A percentile compares a stretch with the other conserved stretches of the same genome.
phyloP scores from a whole-genome alignment of 495 filamentous ascomycete species.

The Penicillium flavigenum region DNA sequence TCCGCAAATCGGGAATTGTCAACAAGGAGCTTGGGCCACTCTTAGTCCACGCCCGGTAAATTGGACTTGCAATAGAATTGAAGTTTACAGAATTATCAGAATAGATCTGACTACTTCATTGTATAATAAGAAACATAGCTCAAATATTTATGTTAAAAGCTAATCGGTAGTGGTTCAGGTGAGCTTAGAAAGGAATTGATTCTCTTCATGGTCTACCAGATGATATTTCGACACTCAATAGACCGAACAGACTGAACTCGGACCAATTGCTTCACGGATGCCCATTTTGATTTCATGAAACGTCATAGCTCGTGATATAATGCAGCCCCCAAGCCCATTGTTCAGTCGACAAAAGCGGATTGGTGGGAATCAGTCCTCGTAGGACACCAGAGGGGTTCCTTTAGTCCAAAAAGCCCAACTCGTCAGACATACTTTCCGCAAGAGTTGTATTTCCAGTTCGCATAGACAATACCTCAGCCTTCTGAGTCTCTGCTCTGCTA shows the following conservation, averaged over 20 bases:
- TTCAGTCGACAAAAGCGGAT: neutral
- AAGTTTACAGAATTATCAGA: neutral
- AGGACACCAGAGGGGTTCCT: neutral
- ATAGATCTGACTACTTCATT: neutral
- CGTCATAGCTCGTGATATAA: neutral
- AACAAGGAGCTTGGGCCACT: constrained; percentile 51
- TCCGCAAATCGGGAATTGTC: constrained; percentile 36
- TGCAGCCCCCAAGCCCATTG: neutral
- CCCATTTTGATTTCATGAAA: neutral
- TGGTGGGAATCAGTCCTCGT: no score
- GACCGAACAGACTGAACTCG: neutral
- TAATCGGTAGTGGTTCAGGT: neutral
- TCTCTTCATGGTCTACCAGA: neutral
- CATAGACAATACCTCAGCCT: constrained; percentile 2
- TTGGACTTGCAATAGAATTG: neutral
- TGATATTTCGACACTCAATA: neutral
- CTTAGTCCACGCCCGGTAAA: constrained; percentile 10
- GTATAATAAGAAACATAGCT: neutral
- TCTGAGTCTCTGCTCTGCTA: constrained; percentile 14
- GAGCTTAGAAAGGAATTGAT: neutral
- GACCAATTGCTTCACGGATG: neutral
- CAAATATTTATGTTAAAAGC: neutral
- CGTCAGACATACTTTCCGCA: neutral
- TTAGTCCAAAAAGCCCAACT: constrained; percentile 46
- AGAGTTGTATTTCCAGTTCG: neutral